Evolutionary conservation across 805 yeast genomes (phyloP).

Genomic region (Pichia gijzeniarum): DNA sequence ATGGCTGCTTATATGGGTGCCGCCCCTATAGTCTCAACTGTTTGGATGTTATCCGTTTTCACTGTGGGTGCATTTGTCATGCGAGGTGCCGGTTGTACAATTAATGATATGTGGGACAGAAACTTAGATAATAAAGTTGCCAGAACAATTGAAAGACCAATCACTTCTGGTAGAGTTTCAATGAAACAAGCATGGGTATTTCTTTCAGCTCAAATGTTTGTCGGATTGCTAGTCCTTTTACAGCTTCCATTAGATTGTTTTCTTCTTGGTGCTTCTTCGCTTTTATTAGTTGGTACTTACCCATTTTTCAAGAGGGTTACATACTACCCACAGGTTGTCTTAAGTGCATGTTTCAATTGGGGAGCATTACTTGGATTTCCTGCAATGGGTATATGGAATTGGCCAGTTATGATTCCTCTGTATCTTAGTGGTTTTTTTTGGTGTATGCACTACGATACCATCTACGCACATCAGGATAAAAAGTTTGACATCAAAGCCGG

Average conservation of each 20-base stretch:
- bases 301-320: conserved; percentile 94
- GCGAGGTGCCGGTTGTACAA: conserved; percentile 98
- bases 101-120: conserved; percentile 83
- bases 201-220: conserved; percentile 64
- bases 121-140: conserved; percentile 80
- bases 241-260: conserved; percentile 78
- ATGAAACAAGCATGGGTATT: conserved; percentile 64
- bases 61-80: conserved; percentile 81
- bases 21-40: conserved; percentile 62
- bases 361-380: conserved; percentile 93
- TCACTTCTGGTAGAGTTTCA: conserved; percentile 79
- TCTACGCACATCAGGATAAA: conserved; percentile 98
- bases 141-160: conserved; percentile 86
- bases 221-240: conserved; percentile 67
- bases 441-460: conserved; percentile 95
- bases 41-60: conserved; percentile 60
- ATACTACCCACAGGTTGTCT: conserved; percentile 84
- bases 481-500: conserved; percentile 83
- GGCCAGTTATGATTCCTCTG: conserved; percentile 70
- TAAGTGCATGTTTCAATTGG: conserved; percentile 87
- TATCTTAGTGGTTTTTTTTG: conserved; percentile 74
- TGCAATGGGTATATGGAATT: conserved; percentile 83
- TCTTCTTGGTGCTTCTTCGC: conserved; percentile 70
- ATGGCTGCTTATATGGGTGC: conserved; percentile 74
- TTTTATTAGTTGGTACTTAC: conserved; percentile 75